phyloP scores from a whole-genome alignment of 441 rosid genomes.

The Corymbia citriodora region DNA sequence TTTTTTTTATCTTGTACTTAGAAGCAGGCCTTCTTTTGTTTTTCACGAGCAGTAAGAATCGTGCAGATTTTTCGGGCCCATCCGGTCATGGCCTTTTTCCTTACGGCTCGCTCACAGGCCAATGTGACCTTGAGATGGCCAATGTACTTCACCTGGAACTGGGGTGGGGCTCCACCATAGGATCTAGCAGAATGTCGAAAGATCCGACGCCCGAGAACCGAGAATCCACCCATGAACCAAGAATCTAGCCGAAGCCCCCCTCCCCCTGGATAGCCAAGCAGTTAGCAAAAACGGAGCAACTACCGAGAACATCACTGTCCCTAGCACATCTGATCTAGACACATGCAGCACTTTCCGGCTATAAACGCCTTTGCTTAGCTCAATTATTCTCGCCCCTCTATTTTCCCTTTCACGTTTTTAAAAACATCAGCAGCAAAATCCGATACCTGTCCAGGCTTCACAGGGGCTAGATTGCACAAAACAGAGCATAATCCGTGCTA shows the following conservation, averaged over 20 bases:
- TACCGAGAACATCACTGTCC: not conserved
- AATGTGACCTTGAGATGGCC: not conserved
- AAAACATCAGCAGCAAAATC: not conserved
- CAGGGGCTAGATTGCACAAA: not conserved
- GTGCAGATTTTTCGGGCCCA: not conserved
- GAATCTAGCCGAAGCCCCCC: not conserved
- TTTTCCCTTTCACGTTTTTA: not conserved
- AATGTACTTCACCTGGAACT: not conserved
- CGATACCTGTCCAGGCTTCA: not conserved
- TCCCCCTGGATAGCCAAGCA: not conserved
- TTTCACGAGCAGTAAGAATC: not conserved
- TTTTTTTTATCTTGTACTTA: not conserved
- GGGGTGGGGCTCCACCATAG: not conserved
- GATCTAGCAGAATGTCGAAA: not conserved
- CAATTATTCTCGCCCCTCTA: not conserved
- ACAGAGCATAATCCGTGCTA: not conserved
- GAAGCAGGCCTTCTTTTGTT: not conserved
- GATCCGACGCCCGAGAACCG: not conserved
- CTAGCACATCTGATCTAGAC: not conserved
- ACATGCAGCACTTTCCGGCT: not conserved
- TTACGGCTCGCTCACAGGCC: not conserved
- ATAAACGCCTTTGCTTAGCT: not conserved
- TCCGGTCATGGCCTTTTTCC: not conserved
- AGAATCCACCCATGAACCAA: not conserved
- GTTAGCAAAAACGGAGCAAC: not conserved